A percentile compares a stretch with the other conserved stretches of the same genome.
These are phyloP conservation scores for Phlyctochytrium planicorne DNA, from an alignment of 192 early-diverging fungal species.

Conservation along the genomic window DNA sequence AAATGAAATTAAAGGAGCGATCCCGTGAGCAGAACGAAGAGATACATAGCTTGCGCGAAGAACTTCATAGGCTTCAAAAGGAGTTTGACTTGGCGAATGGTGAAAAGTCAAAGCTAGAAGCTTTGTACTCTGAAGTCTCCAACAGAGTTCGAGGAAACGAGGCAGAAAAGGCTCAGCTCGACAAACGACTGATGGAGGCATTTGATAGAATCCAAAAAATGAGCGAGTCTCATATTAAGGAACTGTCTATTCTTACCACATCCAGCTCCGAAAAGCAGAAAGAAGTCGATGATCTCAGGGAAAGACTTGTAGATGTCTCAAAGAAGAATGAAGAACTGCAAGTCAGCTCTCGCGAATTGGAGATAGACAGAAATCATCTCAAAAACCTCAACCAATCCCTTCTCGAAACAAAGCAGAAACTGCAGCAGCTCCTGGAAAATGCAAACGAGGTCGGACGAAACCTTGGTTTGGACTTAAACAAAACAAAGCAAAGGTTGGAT, in stretches of 20 bases:
- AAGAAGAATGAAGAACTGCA: neutral
- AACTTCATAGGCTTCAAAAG: conserved; percentile 11
- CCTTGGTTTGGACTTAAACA: conserved; percentile 19
- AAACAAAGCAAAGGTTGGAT: neutral
- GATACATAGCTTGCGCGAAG: neutral
- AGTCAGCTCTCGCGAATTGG: conserved; percentile 14
- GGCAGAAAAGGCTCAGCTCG: conserved; percentile 17
- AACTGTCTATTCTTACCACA: neutral
- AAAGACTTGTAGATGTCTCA: neutral
- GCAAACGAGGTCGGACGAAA: conserved; percentile 14
- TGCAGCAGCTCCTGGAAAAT: conserved; percentile 22
- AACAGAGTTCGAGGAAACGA: neutral
- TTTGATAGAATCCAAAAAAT: conserved; percentile 10
- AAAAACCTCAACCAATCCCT: conserved; percentile 24
- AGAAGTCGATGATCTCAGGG: conserved; percentile 11
- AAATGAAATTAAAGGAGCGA: conserved; percentile 24
- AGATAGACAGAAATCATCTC: conserved; percentile 23
- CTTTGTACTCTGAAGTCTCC: conserved; percentile 6
- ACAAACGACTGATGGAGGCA: conserved; percentile 5
- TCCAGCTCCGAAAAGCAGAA: conserved; percentile 3
- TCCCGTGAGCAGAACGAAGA: conserved; percentile 9
- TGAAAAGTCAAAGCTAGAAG: conserved; percentile 7
- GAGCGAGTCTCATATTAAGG: conserved; percentile 12
- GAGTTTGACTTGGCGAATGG: neutral
- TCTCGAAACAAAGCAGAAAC: conserved; percentile 27